Percentiles rank a stretch among this genome's conserved stretches.
Evolutionary conservation across 306 rosid genomes (phyloP).

Genomic region (Fragaria nilgerrensis): DNA sequence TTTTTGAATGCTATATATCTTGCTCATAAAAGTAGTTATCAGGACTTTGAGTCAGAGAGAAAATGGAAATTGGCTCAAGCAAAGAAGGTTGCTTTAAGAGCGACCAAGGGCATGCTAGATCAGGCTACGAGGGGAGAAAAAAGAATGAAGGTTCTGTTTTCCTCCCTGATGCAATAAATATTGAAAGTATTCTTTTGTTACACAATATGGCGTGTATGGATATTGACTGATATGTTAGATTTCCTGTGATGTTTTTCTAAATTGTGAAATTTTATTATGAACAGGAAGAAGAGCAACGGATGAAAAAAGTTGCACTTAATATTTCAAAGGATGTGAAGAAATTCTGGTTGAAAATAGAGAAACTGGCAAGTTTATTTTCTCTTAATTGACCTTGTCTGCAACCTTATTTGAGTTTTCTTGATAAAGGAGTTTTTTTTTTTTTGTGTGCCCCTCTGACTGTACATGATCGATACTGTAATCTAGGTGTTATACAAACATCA

Average conservation of each 20-base stretch:
- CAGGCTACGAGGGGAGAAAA: slow-evolving; percentile 98
- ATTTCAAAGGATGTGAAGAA: slow-evolving; percentile 97
- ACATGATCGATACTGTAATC: slow-evolving; percentile 23
- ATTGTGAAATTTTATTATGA: slow-evolving; percentile 30
- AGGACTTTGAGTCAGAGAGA: slow-evolving; percentile 98
- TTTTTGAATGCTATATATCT: background rate
- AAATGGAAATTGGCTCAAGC: slow-evolving; percentile 98
- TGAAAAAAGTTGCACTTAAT: slow-evolving; percentile 87
- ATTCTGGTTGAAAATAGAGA: slow-evolving; percentile 95
- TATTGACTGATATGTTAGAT: slow-evolving; percentile 4
- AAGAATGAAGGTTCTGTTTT: slow-evolving; percentile 78
- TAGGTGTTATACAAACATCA: slow-evolving; percentile 99
- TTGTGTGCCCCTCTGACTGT: slow-evolving; percentile 16
- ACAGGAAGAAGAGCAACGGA: slow-evolving; percentile 94
- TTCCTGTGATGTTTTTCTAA: slow-evolving; percentile 2
- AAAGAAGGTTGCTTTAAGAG: slow-evolving; percentile 85
- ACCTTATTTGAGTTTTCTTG: background rate
- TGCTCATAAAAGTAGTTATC: slow-evolving; percentile 37
- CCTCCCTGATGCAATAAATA: slow-evolving; percentile 21
- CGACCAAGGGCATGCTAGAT: slow-evolving; percentile 96
- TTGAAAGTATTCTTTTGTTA: slow-evolving; percentile 12
- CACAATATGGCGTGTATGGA: slow-evolving; percentile 17
- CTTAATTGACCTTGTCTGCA: background rate
- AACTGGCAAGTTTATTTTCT: slow-evolving; percentile 66
- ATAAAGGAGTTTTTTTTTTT: slow-evolving; percentile 4